Percentiles rank a stretch among this genome's conserved stretches.
Conservation (phyloP, 1,139 yeast species). For the Geotrichum citri-aurantii region DNA sequence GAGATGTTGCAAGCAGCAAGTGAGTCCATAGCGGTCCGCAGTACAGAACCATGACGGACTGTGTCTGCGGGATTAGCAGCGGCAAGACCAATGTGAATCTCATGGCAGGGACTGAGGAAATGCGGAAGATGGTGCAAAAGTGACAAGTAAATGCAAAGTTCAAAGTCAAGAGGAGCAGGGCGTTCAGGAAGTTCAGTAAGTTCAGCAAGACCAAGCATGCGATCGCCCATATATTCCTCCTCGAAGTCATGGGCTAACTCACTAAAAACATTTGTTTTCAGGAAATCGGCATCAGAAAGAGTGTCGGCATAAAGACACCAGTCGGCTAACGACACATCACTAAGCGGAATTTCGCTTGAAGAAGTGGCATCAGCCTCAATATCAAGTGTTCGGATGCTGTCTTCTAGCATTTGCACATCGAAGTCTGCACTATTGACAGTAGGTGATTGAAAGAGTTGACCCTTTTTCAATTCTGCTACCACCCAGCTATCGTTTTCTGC, state of each 20-base stretch:
- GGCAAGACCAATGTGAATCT: neutral
- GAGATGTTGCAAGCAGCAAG: neutral
- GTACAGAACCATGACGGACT: neutral
- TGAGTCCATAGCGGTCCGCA: neutral
- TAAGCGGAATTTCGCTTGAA: neutral
- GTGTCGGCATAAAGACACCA: conserved; percentile 1
- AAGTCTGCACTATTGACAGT: neutral
- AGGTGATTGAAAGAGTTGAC: neutral
- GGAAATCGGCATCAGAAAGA: conserved; percentile 23
- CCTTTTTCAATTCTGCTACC: neutral
- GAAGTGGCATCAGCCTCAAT: neutral
- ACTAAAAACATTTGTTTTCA: conserved; percentile 19
- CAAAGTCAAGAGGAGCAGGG: conserved; percentile 21
- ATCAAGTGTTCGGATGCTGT: neutral
- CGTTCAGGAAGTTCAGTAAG: conserved; percentile 18
- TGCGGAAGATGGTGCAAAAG: neutral
- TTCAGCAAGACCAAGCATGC: conserved; percentile 14
- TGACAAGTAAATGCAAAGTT: conserved; percentile 17
- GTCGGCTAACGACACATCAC: neutral
- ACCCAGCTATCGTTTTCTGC: neutral
- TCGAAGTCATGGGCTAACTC: conserved; percentile 14
- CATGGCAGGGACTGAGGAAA: neutral
- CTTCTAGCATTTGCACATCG: neutral
- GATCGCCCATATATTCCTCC: conserved; percentile 17
- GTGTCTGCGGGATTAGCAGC: neutral